Evolutionary conservation across 768 basidiomycete genomes (phyloP), one percentile per base, ranked within the genome.

Genomic region (Termitomyces sp.): DNA sequence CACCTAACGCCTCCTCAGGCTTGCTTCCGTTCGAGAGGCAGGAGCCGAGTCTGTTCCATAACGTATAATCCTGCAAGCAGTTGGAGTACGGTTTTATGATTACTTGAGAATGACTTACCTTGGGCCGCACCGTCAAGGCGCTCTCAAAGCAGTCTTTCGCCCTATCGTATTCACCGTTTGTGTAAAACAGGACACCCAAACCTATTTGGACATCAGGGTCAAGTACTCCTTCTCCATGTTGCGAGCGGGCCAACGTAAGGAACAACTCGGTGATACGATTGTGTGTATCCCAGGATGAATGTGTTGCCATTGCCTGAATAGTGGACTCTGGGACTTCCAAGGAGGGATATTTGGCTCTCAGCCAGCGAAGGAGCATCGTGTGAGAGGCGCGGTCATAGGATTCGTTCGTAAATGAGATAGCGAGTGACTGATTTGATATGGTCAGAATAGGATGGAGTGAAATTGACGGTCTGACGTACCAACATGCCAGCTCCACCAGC

Each of bases 41-140:
- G 2, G 95, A 97, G 5, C 97, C 97, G 14, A 97, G 76, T 51
- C 97, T 79, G 71, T 99, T 99, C 97, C 97, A 99, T 13, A 98
- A 72, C 5, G 94, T 76, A 71, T 94, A 98, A 72, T 99, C 97
- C 90, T 80, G 53, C 18, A 16, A 26, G 13, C 18, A 7, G 14
- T 53, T 53, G 16, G 18, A 42, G 27, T 33, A 22, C 27, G 34
- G 5, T 14, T 39, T 48, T 20, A 16, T 27, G 22, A 8, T 3
- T 24, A 16, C 10, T 43, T 30, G 50, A 18, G 56, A 43, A 37
- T 1, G 10, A 33, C 63, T 33, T 64, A 77, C 79, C 67, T 83
- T 85, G 5, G 97, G 96, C 34, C 88, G 80, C 24, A 83, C 82
- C 34, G 84, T 82, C 48, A 99, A 74, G 0, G 95, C 96, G 47